Conservation (phyloP, 2,329 filamentous ascomycete genomes). For the Aureobasidium melanogenum region DNA sequence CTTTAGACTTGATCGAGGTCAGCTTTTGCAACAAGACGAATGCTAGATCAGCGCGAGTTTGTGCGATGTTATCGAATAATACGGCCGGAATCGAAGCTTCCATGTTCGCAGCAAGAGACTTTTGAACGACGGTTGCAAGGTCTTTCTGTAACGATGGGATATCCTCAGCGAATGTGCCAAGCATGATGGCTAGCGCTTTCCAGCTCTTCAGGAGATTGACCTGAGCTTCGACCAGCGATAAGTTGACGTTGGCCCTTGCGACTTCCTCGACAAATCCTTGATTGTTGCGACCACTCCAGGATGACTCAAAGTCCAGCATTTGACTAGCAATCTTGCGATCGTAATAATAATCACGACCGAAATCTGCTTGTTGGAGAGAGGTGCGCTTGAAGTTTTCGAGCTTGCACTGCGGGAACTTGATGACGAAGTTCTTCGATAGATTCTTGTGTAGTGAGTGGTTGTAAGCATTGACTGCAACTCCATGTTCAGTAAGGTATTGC, state of each 20-base stretch:
- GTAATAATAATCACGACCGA: conserved; percentile 78
- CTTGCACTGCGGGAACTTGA: conserved; percentile 63
- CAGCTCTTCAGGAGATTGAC: conserved; percentile 78
- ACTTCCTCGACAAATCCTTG: conserved; percentile 78
- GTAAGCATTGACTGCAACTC: conserved; percentile 70
- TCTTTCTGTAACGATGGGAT: conserved; percentile 54
- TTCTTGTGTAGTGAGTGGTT: conserved; percentile 82
- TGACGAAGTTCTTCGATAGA: conserved; percentile 73
- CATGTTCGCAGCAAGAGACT: conserved; percentile 72
- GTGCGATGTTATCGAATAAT: conserved; percentile 71
- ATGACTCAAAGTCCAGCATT: conserved; percentile 66
- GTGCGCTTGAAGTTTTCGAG: conserved; percentile 77
- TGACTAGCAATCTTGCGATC: conserved; percentile 65
- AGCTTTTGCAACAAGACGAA: conserved; percentile 76
- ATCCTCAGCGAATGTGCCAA: conserved; percentile 55
- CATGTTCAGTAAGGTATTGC: conserved; percentile 70
- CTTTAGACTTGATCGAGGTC: conserved; percentile 33
- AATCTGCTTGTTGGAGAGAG: conserved; percentile 34
- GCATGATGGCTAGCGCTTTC: conserved; percentile 78
- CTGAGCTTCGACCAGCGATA: conserved; percentile 88
- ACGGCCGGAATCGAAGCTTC: conserved; percentile 62
- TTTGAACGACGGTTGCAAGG: conserved; percentile 64
- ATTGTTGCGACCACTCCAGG: conserved; percentile 55
- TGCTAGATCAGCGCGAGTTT: conserved; percentile 69
- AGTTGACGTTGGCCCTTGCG: conserved; percentile 76